Base-by-base conservation (phyloP, 805 yeast genomes). In the Cyberlindnera bimundalis region DNA sequence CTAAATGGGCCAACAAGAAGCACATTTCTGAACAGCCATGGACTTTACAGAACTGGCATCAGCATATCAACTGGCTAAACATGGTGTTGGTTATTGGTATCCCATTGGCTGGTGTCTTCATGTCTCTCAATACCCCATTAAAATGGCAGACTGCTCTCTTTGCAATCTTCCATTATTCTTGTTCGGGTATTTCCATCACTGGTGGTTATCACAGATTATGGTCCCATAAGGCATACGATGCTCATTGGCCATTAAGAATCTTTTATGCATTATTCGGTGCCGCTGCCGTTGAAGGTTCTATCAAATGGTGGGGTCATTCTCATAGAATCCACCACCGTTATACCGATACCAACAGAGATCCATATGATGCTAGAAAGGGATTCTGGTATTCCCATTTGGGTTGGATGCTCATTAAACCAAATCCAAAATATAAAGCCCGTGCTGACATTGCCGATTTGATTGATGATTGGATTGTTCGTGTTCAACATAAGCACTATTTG, bases 231-330 rank as follows among this genome's bases (percentile, higher is more conserved):
- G 70, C 91, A 15, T 84, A 79, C 55, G 72, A 73, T 40, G 89
- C 84, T 13, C 71, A 68, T 45, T 60, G 71, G 57, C 81, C 86
- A 13, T 68, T 81, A 31, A 74, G 79, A 51, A 56, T 82, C 31
- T 76, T 81, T 51, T 83, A 66, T 58, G 95, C 91, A 6, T 62
- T 82, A 20, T 84, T 84, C 55, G 95, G 95, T 48, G 87, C 91
- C 25, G 84, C 89, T 31, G 78, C 89, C 40, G 79, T 84, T 35
- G 89, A 84, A 62, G 95, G 95, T 50, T 83, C 91, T 30, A 79
- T 84, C 62, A 84, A 84, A 64, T 84, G 93, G 93, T 85, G 95
- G 95, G 78, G 83, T 35, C 93, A 84, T 61, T 74, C 84, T 38
- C 95, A 85, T 66, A 76, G 95, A 74, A 73, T 84, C 42, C 95